phyloP scores from a whole-genome alignment of 2,329 filamentous ascomycete genomes.

The Xylaria sp. region DNA sequence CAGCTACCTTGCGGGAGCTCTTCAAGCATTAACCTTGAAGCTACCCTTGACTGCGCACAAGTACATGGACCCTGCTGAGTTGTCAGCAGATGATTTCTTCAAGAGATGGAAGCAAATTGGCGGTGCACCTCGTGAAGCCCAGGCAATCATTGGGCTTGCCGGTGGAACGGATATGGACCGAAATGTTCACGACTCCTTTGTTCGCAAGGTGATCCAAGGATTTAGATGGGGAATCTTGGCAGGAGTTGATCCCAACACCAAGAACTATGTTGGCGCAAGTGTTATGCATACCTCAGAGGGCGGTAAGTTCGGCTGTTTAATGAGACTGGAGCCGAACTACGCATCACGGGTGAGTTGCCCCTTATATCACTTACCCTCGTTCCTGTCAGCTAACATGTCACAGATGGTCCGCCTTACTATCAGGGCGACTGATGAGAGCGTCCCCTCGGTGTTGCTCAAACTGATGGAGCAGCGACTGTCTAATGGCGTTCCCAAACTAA shows the following conservation, averaged over 20 bases:
- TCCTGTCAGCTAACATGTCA: constrained; percentile 16
- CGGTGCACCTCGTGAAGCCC: constrained; percentile 76
- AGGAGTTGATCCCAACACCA: constrained; percentile 83
- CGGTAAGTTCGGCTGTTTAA: constrained; percentile 89
- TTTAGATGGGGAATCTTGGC: constrained; percentile 86
- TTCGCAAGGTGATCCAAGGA: constrained; percentile 68
- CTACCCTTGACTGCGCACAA: constrained; percentile 86
- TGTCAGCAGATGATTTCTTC: constrained; percentile 92
- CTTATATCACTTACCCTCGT: background rate
- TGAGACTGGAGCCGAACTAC: constrained; percentile 93
- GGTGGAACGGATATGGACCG: constrained; percentile 49
- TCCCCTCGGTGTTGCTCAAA: constrained; percentile 74
- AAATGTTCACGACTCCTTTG: constrained; percentile 65
- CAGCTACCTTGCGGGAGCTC: constrained; percentile 86
- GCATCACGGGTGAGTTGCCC: constrained; percentile 67
- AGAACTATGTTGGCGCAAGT: constrained; percentile 89
- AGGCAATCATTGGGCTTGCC: constrained; percentile 72
- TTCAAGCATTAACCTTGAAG: constrained; percentile 88
- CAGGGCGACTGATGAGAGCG: constrained; percentile 84
- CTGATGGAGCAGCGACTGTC: constrained; percentile 81
- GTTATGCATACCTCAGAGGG: constrained; percentile 75
- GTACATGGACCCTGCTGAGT: constrained; percentile 89
- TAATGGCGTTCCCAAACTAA: constrained; percentile 41
- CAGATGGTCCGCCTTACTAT: constrained; percentile 92
- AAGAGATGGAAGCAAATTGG: constrained; percentile 99